Conservation (phyloP, 768 basidiomycete genomes). For the Gymnopilus dilepis region DNA sequence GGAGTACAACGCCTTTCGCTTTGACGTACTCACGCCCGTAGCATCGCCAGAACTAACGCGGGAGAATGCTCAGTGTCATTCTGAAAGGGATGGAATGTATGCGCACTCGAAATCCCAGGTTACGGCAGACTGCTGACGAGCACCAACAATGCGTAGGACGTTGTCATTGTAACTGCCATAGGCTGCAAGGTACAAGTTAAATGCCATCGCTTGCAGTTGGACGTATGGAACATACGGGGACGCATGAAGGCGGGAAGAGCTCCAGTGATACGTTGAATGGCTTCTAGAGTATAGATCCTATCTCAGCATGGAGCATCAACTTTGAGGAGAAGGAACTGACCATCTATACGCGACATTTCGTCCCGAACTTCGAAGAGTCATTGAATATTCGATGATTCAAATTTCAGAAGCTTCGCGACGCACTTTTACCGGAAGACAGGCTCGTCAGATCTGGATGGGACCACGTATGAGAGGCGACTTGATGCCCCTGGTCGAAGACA, state of each 20-base stretch:
- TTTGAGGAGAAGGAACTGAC: conserved; percentile 10
- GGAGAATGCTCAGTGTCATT: too few relatives aligned
- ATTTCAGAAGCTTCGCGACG: background rate
- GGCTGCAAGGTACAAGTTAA: too few relatives aligned
- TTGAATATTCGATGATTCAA: background rate
- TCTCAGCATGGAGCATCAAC: background rate
- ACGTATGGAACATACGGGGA: conserved; percentile 41
- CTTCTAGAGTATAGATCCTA: conserved; percentile 27
- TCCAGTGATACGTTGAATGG: conserved; percentile 37
- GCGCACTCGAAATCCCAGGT: conserved; percentile 42
- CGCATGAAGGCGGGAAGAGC: conserved; percentile 41
- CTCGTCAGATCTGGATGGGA: conserved; percentile 37
- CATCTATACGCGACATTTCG: conserved; percentile 27
- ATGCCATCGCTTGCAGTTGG: too few relatives aligned
- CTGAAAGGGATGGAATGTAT: background rate
- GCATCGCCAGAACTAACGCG: conserved; percentile 43
- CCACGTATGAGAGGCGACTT: conserved; percentile 43
- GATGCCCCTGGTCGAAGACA: conserved; percentile 36
- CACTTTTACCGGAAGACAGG: conserved; percentile 34
- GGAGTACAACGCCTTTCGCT: conserved; percentile 36
- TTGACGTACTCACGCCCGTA: conserved; percentile 32
- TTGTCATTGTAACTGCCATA: conserved; percentile 42
- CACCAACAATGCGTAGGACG: conserved; percentile 30
- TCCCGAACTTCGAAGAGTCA: conserved; percentile 23
- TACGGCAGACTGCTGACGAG: conserved; percentile 31